These are phyloP conservation scores for Amanita subjunquillea DNA, from an alignment of 768 basidiomycete genomes.

Conservation along the genomic window DNA sequence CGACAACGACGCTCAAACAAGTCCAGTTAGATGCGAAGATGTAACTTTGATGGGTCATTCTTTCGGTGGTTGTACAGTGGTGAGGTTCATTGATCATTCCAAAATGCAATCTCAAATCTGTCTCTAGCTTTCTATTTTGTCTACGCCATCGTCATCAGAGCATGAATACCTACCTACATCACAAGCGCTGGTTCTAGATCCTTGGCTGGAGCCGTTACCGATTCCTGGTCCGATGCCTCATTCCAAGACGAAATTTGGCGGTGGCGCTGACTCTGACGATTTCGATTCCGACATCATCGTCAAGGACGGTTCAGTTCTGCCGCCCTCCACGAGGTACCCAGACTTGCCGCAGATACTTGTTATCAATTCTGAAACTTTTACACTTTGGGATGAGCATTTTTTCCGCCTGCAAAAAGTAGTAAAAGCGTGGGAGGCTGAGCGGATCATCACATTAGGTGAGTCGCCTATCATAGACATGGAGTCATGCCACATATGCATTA, in stretches of 20 bases:
- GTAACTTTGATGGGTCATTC: slow-evolving; percentile 34
- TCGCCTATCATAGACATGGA: background rate
- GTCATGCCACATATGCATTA: background rate
- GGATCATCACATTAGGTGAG: slow-evolving; percentile 41
- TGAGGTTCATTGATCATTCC: slow-evolving; percentile 12
- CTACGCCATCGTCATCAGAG: slow-evolving; percentile 31
- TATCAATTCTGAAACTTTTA: slow-evolving; percentile 71
- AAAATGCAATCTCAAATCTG: background rate
- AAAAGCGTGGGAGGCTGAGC: slow-evolving; percentile 37
- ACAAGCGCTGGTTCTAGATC: slow-evolving; percentile 61
- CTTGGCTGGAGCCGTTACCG: slow-evolving; percentile 75
- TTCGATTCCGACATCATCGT: slow-evolving; percentile 1
- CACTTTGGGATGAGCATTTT: slow-evolving; percentile 73
- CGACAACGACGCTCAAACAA: slow-evolving; percentile 11
- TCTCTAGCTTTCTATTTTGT: slow-evolving; percentile 46
- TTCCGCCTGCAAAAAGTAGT: slow-evolving; percentile 42
- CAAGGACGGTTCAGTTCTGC: slow-evolving; percentile 3
- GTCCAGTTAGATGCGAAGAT: slow-evolving; percentile 21
- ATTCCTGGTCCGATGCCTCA: slow-evolving; percentile 40
- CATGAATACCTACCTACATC: slow-evolving; percentile 39
- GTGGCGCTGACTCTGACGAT: background rate
- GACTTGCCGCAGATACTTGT: slow-evolving; percentile 39
- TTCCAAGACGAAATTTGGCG: background rate
- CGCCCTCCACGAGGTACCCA: background rate
- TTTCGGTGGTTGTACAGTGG: slow-evolving; percentile 38